Base-by-base conservation (phyloP, 2,329 filamentous ascomycete species). In the Aureobasidium sp. region DNA sequence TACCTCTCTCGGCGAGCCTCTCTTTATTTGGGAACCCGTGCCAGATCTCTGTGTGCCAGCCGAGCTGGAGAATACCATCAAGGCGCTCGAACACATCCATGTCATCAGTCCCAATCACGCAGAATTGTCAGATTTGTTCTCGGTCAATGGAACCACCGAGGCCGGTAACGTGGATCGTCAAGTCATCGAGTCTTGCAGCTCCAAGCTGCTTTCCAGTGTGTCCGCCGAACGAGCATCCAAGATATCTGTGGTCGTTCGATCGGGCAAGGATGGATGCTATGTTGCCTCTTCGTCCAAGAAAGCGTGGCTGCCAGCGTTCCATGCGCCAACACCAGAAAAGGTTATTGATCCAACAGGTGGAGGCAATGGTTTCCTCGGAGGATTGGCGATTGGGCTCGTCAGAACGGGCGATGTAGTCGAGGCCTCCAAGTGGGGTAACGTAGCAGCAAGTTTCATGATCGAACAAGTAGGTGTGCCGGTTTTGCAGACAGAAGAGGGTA, bases 1-100 rank as follows among this genome's bases (percentile, higher is more conserved):
- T 79, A 55, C 41, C n/a, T 44, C 54, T n/a, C 58, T 66, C 16
- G 69, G 77, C 1, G 69, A 77, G 50, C 89, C 92, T 1, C 75
- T 91, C 7, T 90, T 97, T 72, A 84, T 97, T 58, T 99, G 93
- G 93, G 94, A 99, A 72, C 94, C 94, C 0, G 89, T 97, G 1
- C 94, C 94, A 1, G 91, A 97, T 73, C 81, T 90, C 1, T 97
- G 92, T 73, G 87, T 83, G 0, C 86, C 90, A 0, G 84, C 86
- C 37, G 80, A 87, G 64, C 72, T 83, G 25, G 70, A 77, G 0
- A 80, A 78, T 21, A 83, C 83, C 62, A 71, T 81, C 25, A 72
- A 77, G 61, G 83, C 84, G 6, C 74, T 83, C 41, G 74, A 74
- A 59, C 71, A 77, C 45, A 79, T 88, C 29, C 79, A 87, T 65